Evolutionary conservation across 306 rosid species (phyloP).

Genomic region (Begonia loranthoides): DNA sequence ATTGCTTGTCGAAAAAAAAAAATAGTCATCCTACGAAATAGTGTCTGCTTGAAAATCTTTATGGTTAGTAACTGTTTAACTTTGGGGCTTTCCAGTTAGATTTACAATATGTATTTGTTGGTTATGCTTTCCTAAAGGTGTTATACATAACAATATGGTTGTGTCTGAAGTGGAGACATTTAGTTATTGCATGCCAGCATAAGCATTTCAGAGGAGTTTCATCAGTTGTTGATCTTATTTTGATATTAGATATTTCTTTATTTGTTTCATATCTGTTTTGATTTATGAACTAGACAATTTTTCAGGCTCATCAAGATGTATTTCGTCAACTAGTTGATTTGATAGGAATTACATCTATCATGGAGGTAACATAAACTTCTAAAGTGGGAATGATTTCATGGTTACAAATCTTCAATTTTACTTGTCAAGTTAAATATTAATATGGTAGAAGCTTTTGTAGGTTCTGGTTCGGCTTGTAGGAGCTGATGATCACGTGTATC

Average conservation of each 20-base stretch:
- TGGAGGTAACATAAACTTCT: conserved; percentile 56
- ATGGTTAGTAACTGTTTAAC: neutral
- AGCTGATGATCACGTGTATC: conserved; percentile 85
- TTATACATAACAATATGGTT: neutral
- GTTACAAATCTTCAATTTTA: neutral
- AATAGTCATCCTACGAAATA: neutral
- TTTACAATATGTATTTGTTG: neutral
- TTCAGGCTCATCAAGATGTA: conserved; percentile 90
- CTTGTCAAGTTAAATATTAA: conserved; percentile 10
- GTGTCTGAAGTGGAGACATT: neutral
- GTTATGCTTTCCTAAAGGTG: neutral
- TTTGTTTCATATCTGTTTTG: neutral
- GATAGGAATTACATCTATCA: conserved; percentile 95
- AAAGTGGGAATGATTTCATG: neutral
- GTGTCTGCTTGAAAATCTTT: neutral
- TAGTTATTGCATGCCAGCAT: neutral
- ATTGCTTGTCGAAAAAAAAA: neutral
- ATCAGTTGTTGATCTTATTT: neutral
- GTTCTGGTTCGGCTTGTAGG: conserved; percentile 94
- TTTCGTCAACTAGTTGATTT: conserved; percentile 83
- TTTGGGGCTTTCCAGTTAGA: no score
- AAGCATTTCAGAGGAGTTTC: neutral
- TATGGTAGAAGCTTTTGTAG: conserved; percentile 34
- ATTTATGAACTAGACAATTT: conserved; percentile 6
- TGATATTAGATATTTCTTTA: neutral